Percentiles rank a stretch among this genome's conserved stretches.
These are phyloP conservation scores for Solanum hybrid DNA, from an alignment of 305 asterid genomes.

Conservation along the genomic window DNA sequence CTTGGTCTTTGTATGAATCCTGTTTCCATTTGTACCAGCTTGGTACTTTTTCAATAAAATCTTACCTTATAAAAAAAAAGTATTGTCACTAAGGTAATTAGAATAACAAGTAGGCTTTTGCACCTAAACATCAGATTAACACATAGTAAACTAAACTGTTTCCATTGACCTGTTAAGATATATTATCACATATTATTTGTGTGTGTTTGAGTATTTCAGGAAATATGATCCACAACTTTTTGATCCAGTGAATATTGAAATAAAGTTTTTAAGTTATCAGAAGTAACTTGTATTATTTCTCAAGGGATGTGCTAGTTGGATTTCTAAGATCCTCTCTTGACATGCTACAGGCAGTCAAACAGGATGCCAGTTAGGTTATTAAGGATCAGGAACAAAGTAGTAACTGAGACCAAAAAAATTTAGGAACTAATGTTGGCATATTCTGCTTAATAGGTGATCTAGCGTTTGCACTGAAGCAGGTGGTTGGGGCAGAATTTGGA, in stretches of 20 bases:
- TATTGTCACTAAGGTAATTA: not conserved
- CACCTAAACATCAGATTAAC: not conserved
- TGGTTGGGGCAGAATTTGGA: not conserved
- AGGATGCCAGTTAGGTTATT: not conserved
- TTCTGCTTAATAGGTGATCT: not conserved
- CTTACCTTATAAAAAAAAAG: not conserved
- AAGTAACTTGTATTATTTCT: not conserved
- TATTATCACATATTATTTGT: not conserved
- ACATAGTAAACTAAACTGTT: not conserved
- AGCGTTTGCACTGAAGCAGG: not conserved
- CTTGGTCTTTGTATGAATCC: not conserved
- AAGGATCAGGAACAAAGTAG: not conserved
- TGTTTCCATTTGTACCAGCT: not conserved
- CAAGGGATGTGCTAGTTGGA: not conserved
- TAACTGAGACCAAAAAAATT: not conserved
- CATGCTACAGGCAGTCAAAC: not conserved
- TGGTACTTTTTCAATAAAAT: not conserved
- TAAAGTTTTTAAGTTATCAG: not conserved
- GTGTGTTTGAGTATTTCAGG: not conserved
- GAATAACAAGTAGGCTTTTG: not conserved
- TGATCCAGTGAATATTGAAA: not conserved
- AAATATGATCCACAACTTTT: not conserved
- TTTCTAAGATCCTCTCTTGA: not conserved
- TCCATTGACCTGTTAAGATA: not conserved
- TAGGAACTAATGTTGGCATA: not conserved